These are phyloP conservation scores for Salix exigua DNA, from an alignment of 345 rosid genomes.

Conservation along the genomic window DNA sequence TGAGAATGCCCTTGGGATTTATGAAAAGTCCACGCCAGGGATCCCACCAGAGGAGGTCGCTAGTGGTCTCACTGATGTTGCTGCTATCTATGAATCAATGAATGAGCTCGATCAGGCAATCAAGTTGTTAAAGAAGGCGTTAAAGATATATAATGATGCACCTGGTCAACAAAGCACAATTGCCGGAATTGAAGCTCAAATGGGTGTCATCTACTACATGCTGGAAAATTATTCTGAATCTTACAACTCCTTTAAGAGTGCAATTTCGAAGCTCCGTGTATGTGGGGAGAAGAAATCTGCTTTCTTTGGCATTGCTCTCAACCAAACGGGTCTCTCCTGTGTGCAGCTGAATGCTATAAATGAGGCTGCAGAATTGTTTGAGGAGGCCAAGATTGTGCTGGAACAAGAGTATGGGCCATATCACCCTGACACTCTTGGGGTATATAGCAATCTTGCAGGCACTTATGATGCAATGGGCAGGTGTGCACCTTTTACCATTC, in stretches of 20 bases:
- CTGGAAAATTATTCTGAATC: slow-evolving; percentile 67
- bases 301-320: slow-evolving; percentile 72
- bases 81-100: slow-evolving; percentile 84
- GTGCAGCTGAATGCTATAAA: slow-evolving; percentile 65
- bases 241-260: slow-evolving; percentile 57
- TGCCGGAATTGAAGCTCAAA: slow-evolving; percentile 91
- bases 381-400: slow-evolving; percentile 75
- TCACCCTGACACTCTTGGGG: slow-evolving; percentile 89
- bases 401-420: slow-evolving; percentile 84
- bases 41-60: slow-evolving; percentile 78
- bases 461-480: slow-evolving; percentile 99
- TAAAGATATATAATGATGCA: slow-evolving; percentile 50
- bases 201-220: slow-evolving; percentile 91
- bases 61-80: slow-evolving; percentile 71
- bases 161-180: slow-evolving; percentile 75
- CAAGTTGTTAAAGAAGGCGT: slow-evolving; percentile 59
- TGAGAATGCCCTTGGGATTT: slow-evolving; percentile 74
- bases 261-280: slow-evolving; percentile 65
- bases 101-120: slow-evolving; percentile 67
- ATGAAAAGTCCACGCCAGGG: slow-evolving; percentile 50
- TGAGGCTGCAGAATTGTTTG: slow-evolving; percentile 84
- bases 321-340: slow-evolving; percentile 89
- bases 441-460: slow-evolving; percentile 89
- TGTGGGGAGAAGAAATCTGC: slow-evolving; percentile 80
- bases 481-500: slow-evolving; percentile 24